Conservation (phyloP, 495 filamentous ascomycete genomes). For the Melanomma pulvis-pyrius region DNA sequence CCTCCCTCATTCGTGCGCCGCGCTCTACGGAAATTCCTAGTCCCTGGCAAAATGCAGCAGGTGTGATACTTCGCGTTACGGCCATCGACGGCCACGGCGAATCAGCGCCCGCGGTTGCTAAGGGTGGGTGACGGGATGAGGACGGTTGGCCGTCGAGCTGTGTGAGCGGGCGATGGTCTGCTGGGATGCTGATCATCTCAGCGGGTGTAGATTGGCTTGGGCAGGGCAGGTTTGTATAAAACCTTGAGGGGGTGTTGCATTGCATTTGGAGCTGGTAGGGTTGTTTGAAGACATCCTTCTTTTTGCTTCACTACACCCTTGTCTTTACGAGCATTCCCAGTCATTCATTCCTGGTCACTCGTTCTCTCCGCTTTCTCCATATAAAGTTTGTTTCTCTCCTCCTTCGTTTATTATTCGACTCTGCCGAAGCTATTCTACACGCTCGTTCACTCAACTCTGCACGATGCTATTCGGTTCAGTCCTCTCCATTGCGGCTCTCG, state of each 20-base stretch:
- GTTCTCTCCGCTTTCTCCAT: background rate
- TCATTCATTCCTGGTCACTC: background rate
- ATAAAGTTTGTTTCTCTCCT: background rate
- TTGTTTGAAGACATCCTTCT: background rate
- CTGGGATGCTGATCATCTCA: background rate
- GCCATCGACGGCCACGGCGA: background rate
- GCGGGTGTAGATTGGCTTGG: background rate
- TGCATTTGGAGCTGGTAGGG: background rate
- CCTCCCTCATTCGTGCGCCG: background rate
- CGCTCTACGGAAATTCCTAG: background rate
- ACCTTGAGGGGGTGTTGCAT: background rate
- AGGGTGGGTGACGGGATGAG: background rate
- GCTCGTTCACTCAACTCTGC: background rate
- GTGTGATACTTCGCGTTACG: no score
- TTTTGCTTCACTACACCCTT: background rate
- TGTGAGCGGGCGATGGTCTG: background rate
- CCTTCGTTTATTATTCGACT: background rate
- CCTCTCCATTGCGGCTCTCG: conserved; percentile 1
- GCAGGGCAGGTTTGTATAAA: background rate
- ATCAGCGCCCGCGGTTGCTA: background rate
- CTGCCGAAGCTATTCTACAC: background rate
- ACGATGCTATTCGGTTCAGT: conserved; percentile 6
- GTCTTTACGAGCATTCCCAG: background rate
- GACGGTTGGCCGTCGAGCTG: background rate
- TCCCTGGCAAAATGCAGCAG: background rate